phyloP scores from a whole-genome alignment of 306 rosid species.

The Cucurbita moschata region DNA sequence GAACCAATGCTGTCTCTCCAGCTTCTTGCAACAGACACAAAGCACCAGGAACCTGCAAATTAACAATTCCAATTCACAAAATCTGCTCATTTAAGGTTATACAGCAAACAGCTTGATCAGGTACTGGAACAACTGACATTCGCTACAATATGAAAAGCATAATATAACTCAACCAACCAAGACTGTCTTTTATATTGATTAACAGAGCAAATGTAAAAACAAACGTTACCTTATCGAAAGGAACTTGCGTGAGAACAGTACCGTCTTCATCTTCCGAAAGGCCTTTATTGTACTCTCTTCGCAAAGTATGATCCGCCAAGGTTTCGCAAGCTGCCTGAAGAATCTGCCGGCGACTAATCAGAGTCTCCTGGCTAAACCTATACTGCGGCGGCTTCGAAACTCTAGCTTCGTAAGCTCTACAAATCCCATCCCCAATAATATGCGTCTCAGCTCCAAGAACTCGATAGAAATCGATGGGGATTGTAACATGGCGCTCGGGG shows the following conservation, averaged over 20 bases:
- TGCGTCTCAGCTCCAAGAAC: conserved; percentile 83
- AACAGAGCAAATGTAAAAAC: neutral
- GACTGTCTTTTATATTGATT: neutral
- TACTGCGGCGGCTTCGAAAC: conserved; percentile 80
- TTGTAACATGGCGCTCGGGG: conserved; percentile 48
- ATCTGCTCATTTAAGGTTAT: neutral
- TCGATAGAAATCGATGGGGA: conserved; percentile 64
- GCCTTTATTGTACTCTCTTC: conserved; percentile 72
- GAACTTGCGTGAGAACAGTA: conserved; percentile 58
- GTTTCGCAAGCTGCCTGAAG: conserved; percentile 93
- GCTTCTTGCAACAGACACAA: conserved; percentile 81
- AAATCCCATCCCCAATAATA: conserved; percentile 78
- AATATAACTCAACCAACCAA: neutral
- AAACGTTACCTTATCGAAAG: conserved; percentile 63
- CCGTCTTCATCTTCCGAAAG: conserved; percentile 48
- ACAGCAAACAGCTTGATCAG: neutral
- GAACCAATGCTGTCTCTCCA: conserved; percentile 65
- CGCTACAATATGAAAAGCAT: neutral
- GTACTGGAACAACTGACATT: neutral
- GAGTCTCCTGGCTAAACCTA: conserved; percentile 65
- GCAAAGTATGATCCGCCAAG: conserved; percentile 46
- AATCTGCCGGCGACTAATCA: conserved; percentile 72
- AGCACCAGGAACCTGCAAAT: conserved; percentile 90
- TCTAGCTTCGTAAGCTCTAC: conserved; percentile 71
- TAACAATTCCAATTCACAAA: neutral